These are phyloP conservation scores for Hirsutella rhossiliensis DNA, from an alignment of 2,329 filamentous ascomycete species.

Conservation along the genomic window DNA sequence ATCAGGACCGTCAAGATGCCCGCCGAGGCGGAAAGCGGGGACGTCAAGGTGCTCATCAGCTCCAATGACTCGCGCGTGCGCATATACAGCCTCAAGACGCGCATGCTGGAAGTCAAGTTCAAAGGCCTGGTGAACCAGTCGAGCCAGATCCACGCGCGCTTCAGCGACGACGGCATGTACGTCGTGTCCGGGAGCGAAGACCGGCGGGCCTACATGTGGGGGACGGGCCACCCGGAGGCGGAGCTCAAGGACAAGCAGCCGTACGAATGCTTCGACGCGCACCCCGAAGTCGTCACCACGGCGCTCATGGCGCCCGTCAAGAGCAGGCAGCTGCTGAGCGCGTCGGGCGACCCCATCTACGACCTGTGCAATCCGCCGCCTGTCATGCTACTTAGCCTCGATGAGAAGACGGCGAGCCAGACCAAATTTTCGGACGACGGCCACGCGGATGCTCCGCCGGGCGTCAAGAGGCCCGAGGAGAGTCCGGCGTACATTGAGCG, in stretches of 20 bases:
- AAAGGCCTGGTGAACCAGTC: constrained; percentile 82
- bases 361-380: constrained; percentile 93
- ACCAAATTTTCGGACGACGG: constrained; percentile 23
- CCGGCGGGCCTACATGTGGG: constrained; percentile 83
- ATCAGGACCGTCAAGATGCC: constrained; percentile 64
- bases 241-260: constrained; percentile 70
- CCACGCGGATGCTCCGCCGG: constrained; percentile 19
- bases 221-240: constrained; percentile 33
- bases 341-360: constrained; percentile 85
- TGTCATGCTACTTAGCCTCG: constrained; percentile 64
- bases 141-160: constrained; percentile 80
- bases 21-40: constrained; percentile 33
- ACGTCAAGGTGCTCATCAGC: constrained; percentile 76
- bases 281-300: constrained; percentile 79
- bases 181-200: constrained; percentile 93
- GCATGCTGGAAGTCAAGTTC: constrained; percentile 77
- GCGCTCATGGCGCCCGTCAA: constrained; percentile 72
- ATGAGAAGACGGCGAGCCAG: constrained; percentile 42
- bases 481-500: constrained; percentile 69
- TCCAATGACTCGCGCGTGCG: constrained; percentile 91
- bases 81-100: constrained; percentile 79
- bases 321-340: constrained; percentile 64
- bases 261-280: constrained; percentile 82
- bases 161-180: constrained; percentile 77
- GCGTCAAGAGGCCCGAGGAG: constrained; percentile 42